A percentile compares a stretch with the other conserved stretches of the same genome.
These are phyloP conservation scores for Corchorus capsularis DNA, from an alignment of 345 rosid species.

Conservation along the genomic window DNA sequence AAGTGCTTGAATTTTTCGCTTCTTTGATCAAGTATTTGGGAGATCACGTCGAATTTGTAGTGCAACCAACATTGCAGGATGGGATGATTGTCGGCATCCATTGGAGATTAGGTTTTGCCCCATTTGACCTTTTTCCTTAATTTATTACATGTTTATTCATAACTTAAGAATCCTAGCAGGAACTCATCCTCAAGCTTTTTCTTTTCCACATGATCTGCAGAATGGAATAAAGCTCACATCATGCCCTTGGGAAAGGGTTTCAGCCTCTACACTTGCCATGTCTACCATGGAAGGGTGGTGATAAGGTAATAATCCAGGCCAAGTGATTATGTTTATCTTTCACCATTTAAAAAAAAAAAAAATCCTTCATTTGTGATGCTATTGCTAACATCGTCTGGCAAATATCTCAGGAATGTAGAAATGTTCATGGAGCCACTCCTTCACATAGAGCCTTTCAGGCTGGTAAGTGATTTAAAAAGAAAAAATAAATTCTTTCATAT, in stretches of 20 bases:
- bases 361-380: not conserved
- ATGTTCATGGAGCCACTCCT: slow-evolving; percentile 81
- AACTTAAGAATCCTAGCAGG: not conserved
- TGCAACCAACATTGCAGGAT: slow-evolving; percentile 55
- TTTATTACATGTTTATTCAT: not conserved
- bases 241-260: slow-evolving; percentile 74
- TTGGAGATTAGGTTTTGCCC: slow-evolving; percentile 67
- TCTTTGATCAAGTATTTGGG: slow-evolving; percentile 55
- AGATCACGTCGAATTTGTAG: slow-evolving; percentile 51
- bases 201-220: slow-evolving; percentile 37
- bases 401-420: slow-evolving; percentile 64
- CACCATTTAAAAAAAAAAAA: not conserved
- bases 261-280: slow-evolving; percentile 66
- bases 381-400: not conserved
- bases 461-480: slow-evolving; percentile 47
- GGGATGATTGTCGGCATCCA: slow-evolving; percentile 67
- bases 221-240: slow-evolving; percentile 57
- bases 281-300: slow-evolving; percentile 62
- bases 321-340: not conserved
- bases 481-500: not conserved
- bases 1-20: slow-evolving; percentile 69
- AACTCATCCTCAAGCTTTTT: not conserved
- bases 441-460: slow-evolving; percentile 54
- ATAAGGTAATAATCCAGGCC: slow-evolving; percentile 49
- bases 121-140: not conserved